Evolutionary conservation across 495 filamentous ascomycete genomes (phyloP).

Genomic region (Acidomyces sp.): DNA sequence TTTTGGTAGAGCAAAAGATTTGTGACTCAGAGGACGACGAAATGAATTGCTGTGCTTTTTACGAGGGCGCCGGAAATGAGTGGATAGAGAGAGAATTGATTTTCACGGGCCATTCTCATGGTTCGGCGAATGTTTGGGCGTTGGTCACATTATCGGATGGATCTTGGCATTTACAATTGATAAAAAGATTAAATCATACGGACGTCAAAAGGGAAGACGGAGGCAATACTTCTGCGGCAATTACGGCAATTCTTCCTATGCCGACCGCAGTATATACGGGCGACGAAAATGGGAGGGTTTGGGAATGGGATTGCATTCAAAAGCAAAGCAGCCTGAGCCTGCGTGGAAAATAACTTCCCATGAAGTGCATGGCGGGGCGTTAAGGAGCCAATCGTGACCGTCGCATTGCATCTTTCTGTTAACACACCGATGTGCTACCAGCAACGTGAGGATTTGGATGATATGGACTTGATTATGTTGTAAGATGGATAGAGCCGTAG

Average conservation of each 20-base stretch:
- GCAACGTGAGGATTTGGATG: too few species aligned
- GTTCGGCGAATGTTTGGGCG: constrained; percentile 57
- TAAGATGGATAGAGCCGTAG: too few species aligned
- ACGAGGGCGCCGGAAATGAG: constrained; percentile 83
- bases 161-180: constrained; percentile 45
- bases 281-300: constrained; percentile 80
- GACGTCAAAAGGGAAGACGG: constrained; percentile 61
- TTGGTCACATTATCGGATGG: constrained; percentile 25
- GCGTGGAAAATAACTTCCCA: constrained; percentile 11
- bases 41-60: constrained; percentile 74
- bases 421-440: too few species aligned
- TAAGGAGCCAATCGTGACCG: too few species aligned
- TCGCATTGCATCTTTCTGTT: too few species aligned
- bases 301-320: constrained; percentile 82
- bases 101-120: constrained; percentile 75
- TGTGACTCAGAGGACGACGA: constrained; percentile 52
- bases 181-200: constrained; percentile 72
- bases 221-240: constrained; percentile 62
- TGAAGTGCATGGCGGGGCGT: too few species aligned
- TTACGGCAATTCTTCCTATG: constrained; percentile 78
- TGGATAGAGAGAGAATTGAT: constrained; percentile 80
- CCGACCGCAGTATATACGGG: constrained; percentile 79
- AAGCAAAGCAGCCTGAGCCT: constrained; percentile 5
- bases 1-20: constrained; percentile 67
- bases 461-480: too few species aligned